A percentile compares a stretch with the other conserved stretches of the same genome.
phyloP scores from a whole-genome alignment of 148 eudicot species.

The Rhododendron kiyosumense region DNA sequence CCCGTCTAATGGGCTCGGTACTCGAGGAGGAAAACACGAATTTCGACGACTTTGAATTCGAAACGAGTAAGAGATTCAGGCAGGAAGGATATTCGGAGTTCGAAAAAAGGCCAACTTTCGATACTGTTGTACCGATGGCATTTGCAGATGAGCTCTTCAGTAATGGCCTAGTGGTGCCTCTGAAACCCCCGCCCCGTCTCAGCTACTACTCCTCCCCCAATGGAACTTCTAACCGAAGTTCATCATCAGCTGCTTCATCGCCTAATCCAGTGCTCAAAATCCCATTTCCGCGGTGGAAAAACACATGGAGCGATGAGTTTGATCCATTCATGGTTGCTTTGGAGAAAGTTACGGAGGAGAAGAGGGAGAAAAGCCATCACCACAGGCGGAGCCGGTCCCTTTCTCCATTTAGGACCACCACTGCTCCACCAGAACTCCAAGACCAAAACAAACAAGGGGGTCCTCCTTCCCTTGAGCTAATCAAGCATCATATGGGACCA shows the following conservation, averaged over 20 bases:
- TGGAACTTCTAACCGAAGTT: conserved; percentile 16
- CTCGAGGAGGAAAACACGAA: background rate
- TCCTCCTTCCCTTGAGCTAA: background rate
- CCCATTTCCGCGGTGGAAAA: conserved; percentile 32
- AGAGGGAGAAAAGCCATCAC: conserved; percentile 5
- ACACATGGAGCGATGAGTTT: conserved; percentile 47
- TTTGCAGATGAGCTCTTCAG: conserved; percentile 58
- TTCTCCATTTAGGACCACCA: conserved; percentile 38
- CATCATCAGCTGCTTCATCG: conserved; percentile 26
- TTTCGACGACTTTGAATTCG: conserved; percentile 47
- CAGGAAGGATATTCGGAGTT: conserved; percentile 1
- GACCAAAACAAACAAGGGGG: background rate
- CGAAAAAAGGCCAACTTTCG: conserved; percentile 10
- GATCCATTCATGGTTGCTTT: conserved; percentile 66
- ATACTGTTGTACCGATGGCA: conserved; percentile 22
- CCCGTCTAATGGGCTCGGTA: background rate
- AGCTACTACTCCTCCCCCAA: conserved; percentile 11
- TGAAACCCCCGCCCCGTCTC: conserved; percentile 61
- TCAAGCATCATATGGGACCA: background rate
- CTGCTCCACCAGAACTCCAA: background rate
- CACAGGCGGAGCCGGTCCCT: conserved; percentile 34
- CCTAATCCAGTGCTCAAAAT: conserved; percentile 32
- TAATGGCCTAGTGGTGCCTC: conserved; percentile 48
- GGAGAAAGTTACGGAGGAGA: conserved; percentile 50
- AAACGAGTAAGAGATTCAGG: conserved; percentile 39